Conservation (phyloP, 129 eudicot species). For the Daucus carota region DNA sequence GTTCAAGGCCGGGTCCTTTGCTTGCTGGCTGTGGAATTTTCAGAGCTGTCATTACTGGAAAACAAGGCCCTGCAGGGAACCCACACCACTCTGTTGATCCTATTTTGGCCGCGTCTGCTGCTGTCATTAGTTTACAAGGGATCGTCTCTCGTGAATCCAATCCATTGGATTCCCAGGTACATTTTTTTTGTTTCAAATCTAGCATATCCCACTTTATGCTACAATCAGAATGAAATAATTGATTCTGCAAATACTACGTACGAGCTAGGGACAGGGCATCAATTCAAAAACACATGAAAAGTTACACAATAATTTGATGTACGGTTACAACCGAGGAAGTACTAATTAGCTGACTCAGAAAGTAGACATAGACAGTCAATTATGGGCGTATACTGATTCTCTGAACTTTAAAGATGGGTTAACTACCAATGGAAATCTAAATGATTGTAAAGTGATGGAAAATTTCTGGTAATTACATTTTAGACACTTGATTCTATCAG, state of each 20-base stretch:
- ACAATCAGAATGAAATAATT: neutral
- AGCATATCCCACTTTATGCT: neutral
- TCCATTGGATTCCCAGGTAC: slow-evolving; percentile 83
- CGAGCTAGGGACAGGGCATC: neutral
- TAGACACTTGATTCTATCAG: slow-evolving; percentile 18
- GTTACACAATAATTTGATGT: neutral
- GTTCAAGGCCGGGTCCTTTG: slow-evolving; percentile 83
- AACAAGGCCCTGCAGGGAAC: slow-evolving; percentile 20
- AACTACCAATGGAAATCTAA: neutral
- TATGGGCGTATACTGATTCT: neutral
- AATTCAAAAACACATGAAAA: neutral
- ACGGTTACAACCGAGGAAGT: neutral
- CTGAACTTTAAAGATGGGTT: neutral
- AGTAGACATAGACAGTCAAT: neutral
- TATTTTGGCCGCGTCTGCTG: slow-evolving; percentile 78
- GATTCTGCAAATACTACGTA: neutral
- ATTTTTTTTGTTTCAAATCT: neutral
- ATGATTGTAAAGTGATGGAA: neutral
- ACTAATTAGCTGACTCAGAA: neutral
- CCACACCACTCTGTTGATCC: slow-evolving; percentile 36
- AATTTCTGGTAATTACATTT: neutral
- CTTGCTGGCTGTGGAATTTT: slow-evolving; percentile 93
- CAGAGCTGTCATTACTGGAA: slow-evolving; percentile 45
- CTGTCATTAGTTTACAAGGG: slow-evolving; percentile 82
- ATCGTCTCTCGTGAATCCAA: slow-evolving; percentile 85